Base-by-base conservation (phyloP, 257 asterid species). In the Nicotiana otophora region DNA sequence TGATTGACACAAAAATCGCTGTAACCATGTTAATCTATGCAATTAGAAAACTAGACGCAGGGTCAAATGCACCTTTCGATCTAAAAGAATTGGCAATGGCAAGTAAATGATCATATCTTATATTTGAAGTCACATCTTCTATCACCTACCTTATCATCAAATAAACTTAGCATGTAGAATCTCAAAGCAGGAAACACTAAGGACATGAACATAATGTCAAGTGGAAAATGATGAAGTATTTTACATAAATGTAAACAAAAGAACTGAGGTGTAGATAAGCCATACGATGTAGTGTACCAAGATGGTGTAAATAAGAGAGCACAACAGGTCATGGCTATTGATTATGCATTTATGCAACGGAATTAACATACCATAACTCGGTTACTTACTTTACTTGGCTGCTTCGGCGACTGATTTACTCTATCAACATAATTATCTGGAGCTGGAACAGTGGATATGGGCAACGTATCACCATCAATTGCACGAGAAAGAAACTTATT, bases 361-460 rank as follows among this genome's bases (percentile, higher is more conserved):
- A 83, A 16, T 34, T 67, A 16, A 66, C 53, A 15, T 17, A 60
- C 67, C 20, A 55, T 55, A 39, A 55, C 36, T 39, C 12, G 33
- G 82, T 82, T 81, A 74, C 91, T 89, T 87, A 89, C 91, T 30
- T 88, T 87, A 85, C 84, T 83, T 84, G 85, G 84, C 81, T 81
- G 89, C 84, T 86, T 54, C 10, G 91, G 91, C 3, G 90, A 90
- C 81, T 58, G 76, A 66, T 63, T 82, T 82, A 86, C 82, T 77
- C 82, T 81, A 78, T 85, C 84, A 66, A 75, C 83, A 82, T 86
- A 90, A 84, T 60, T 66, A 33, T 80, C 81, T 36, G 83, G 69
- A 85, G 88, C 80, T 78, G 84, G 84, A 79, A 57, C 83, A 53
- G 55, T 82, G 86, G 85, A 83, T 83, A 79, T 55, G 85, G 17